A percentile compares a stretch with the other conserved stretches of the same genome.
Evolutionary conservation across 192 early-diverging fungal species (phyloP).

Genomic region (Funneliformis geosporum): DNA sequence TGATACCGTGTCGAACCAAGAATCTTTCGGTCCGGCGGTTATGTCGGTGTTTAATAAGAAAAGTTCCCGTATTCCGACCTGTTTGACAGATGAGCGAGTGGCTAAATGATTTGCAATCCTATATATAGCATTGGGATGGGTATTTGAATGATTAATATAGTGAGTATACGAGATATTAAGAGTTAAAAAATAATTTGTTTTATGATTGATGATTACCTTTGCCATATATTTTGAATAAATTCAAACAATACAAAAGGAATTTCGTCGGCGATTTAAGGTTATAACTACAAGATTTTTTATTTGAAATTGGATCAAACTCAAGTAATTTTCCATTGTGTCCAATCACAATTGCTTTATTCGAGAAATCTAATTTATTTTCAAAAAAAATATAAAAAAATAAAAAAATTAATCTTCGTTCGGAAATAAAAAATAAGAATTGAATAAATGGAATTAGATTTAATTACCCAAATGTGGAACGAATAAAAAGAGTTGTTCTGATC

Average conservation of each 20-base stretch:
- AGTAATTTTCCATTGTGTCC: background rate
- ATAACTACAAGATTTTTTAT: background rate
- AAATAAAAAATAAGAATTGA: background rate
- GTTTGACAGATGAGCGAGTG: background rate
- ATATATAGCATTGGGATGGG: background rate
- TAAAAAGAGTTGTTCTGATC: slow-evolving; percentile 3
- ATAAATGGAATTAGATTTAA: background rate
- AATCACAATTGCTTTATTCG: background rate
- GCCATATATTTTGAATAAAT: slow-evolving; percentile 14
- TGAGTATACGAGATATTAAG: background rate
- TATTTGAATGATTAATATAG: background rate
- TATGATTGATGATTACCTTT: background rate
- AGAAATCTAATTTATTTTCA: background rate
- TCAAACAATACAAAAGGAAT: slow-evolving; percentile 1
- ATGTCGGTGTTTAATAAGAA: background rate
- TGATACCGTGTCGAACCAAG: background rate
- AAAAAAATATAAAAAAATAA: too few relatives aligned
- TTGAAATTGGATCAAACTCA: background rate
- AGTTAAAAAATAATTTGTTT: background rate
- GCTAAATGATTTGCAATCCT: slow-evolving; percentile 8
- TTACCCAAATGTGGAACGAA: slow-evolving; percentile 23
- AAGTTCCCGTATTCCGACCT: background rate
- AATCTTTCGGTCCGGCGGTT: background rate
- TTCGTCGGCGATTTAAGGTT: background rate
- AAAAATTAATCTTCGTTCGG: background rate